Evolutionary conservation across 306 rosid species (phyloP), one percentile per base, ranked within the genome.

Genomic region (Rosa persica): DNA sequence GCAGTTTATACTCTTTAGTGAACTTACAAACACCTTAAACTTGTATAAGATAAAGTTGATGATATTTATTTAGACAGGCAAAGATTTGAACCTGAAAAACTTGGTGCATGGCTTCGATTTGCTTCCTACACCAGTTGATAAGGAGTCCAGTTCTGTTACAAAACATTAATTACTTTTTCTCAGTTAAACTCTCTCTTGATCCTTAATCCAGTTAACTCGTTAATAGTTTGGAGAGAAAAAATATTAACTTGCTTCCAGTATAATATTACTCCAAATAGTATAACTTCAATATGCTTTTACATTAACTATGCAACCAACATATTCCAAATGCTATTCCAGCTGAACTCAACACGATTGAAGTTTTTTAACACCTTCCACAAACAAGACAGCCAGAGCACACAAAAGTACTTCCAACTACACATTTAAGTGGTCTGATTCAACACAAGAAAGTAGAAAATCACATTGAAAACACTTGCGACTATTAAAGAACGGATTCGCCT

Each of bases 41-140:
- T 67, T 20, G 54, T 39, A 79, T 48, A 74, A 66, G 77, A 80
- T 80, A 58, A 76, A 87, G 79, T 86, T 86, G 23, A 75, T 58
- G 67, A 72, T 74, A 80, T 69, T 88, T 86, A 81, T 77, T 87
- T 87, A 85, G 92, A 83, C 79, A 82, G 80, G 96, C 83, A 83
- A 85, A 89, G 97, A 94, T 90, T 90, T 86, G 89, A 89, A 94
- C 98, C 98, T 94, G 98, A 92, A 94, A 94, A 94, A 94, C 87
- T 94, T 94, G 98, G 97, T 94, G 96, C 98, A 94, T 85, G 98
- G 98, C 98, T 92, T 94, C 93, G 98, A 94, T 94, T 94, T 94
- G 98, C 97, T 92, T 90, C 98, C 98, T 94, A 94, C 97, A 94
- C 95, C 97, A 86, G 83, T 85, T 86, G 96, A 83, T 78, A 91